phyloP scores from a whole-genome alignment of 2,329 filamentous ascomycete species.

The Amphichorda felina region DNA sequence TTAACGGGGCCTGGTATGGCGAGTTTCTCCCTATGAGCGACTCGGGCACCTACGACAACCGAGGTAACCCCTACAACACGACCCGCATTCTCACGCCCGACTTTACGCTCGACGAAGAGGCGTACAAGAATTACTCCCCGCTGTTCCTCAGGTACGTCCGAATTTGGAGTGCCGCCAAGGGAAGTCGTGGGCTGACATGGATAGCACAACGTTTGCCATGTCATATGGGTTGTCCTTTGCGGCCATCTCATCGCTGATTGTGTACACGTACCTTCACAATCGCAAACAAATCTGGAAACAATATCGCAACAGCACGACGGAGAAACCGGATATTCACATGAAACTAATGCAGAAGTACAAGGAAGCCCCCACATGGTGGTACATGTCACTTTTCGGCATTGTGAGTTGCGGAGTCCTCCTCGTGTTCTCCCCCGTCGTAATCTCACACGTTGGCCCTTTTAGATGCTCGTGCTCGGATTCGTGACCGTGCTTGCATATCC shows the following conservation, averaged over 20 bases:
- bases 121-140: slow-evolving; percentile 56
- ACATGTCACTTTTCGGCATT: slow-evolving; percentile 41
- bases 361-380: slow-evolving; percentile 54
- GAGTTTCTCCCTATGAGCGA: slow-evolving; percentile 59
- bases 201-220: slow-evolving; percentile 55
- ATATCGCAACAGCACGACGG: slow-evolving; percentile 43
- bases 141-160: slow-evolving; percentile 43
- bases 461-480: slow-evolving; percentile 44
- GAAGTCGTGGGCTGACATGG: neutral
- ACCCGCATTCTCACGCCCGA: slow-evolving; percentile 47
- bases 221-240: slow-evolving; percentile 64
- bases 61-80: slow-evolving; percentile 51
- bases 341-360: slow-evolving; percentile 51
- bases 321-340: slow-evolving; percentile 54
- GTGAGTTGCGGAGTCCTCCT: slow-evolving; percentile 22
- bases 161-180: neutral
- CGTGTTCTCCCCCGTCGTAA: neutral
- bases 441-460: neutral
- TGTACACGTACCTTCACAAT: slow-evolving; percentile 57
- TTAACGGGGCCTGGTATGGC: slow-evolving; percentile 51
- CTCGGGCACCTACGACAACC: slow-evolving; percentile 61
- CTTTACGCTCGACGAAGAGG: slow-evolving; percentile 48
- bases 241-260: slow-evolving; percentile 55
- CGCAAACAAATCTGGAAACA: slow-evolving; percentile 54
- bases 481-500: slow-evolving; percentile 46